Evolutionary conservation across 495 filamentous ascomycete species (phyloP).

Genomic region (Annulohypoxylon stygium): DNA sequence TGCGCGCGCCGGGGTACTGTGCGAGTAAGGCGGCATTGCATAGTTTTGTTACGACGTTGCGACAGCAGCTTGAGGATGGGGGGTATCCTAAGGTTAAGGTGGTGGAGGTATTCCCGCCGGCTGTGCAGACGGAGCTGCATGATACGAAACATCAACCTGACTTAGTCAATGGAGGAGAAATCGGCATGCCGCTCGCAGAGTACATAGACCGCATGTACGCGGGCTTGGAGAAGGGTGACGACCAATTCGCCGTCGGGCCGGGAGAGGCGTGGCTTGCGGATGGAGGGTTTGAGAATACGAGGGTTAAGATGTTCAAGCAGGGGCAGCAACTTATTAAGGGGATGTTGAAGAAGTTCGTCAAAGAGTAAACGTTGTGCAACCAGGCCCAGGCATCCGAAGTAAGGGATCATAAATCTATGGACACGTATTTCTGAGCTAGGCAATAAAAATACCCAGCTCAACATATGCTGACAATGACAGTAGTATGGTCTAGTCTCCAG

Average conservation of each 20-base stretch:
- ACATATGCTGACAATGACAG: neutral
- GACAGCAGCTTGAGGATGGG: constrained; percentile 65
- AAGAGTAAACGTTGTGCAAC: constrained; percentile 2
- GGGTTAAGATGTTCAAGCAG: constrained; percentile 31
- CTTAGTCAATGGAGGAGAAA: constrained; percentile 49
- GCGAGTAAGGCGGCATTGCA: constrained; percentile 68
- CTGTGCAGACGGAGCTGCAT: constrained; percentile 70
- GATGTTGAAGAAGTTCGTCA: constrained; percentile 24
- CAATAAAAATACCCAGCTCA: neutral
- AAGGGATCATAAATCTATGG: no score
- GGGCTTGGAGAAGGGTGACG: constrained; percentile 63
- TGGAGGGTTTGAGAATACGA: constrained; percentile 38
- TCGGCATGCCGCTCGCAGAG: constrained; percentile 69
- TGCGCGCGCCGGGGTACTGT: constrained; percentile 59
- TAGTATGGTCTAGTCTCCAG: constrained; percentile 2
- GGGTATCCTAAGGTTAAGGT: constrained; percentile 57
- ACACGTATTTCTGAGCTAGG: neutral
- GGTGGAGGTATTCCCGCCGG: constrained; percentile 71
- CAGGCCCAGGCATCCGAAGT: neutral
- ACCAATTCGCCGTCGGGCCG: constrained; percentile 47
- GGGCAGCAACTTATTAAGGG: constrained; percentile 32
- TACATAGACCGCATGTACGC: constrained; percentile 66
- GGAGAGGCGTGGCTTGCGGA: constrained; percentile 37
- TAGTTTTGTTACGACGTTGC: constrained; percentile 62
- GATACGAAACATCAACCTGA: constrained; percentile 61